Conservation (phyloP, 257 asterid species). For the Petrea volubilis region DNA sequence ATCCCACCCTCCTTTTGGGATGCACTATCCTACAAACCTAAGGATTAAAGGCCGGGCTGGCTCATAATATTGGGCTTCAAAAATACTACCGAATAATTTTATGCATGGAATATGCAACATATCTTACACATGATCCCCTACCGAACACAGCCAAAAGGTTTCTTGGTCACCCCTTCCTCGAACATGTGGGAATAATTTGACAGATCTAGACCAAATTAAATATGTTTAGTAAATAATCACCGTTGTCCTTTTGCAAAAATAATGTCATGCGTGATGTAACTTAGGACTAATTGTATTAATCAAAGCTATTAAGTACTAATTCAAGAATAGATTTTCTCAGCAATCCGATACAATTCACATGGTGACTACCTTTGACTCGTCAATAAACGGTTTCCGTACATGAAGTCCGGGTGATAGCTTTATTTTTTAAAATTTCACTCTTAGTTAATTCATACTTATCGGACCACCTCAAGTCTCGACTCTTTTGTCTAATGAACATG, state of each 20-base stretch:
- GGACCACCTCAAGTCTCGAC: too few species aligned
- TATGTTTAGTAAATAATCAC: background rate
- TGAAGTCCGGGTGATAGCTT: background rate
- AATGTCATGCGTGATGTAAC: conserved; percentile 54
- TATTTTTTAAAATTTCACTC: background rate
- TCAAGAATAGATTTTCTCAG: background rate
- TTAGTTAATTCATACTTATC: too few species aligned
- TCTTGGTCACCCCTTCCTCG: background rate
- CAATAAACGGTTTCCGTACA: background rate
- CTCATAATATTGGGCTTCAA: too few species aligned
- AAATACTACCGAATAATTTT: too few species aligned
- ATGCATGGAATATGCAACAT: too few species aligned
- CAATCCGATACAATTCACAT: conserved; percentile 22
- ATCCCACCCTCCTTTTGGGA: too few species aligned
- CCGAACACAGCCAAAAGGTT: too few species aligned
- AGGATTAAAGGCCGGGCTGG: too few species aligned
- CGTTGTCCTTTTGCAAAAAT: conserved; percentile 25
- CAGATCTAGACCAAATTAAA: conserved; percentile 3
- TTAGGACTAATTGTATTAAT: background rate
- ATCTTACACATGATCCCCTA: too few species aligned
- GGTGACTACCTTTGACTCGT: conserved; percentile 24
- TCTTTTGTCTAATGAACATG: too few species aligned
- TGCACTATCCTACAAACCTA: too few species aligned
- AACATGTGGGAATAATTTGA: conserved; percentile 1
- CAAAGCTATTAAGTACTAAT: background rate